Percentiles rank a stretch among this genome's conserved stretches.
Evolutionary conservation across 1,139 yeast species (phyloP).

Genomic region (Saccharomyces hybrid): DNA sequence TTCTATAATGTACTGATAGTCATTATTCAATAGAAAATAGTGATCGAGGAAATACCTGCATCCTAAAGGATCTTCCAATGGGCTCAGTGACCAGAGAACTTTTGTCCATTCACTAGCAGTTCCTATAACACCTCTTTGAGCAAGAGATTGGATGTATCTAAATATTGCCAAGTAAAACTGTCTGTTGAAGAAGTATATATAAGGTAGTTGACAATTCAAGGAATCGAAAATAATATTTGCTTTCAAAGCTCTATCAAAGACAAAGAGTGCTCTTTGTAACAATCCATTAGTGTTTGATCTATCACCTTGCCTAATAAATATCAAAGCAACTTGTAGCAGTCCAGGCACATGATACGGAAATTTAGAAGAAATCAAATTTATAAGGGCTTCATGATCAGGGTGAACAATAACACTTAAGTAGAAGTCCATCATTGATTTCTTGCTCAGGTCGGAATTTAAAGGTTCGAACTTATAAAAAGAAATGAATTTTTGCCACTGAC

Average conservation of each 20-base stretch:
- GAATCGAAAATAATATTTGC: conserved; percentile 44
- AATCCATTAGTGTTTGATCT: conserved; percentile 58
- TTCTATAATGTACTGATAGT: conserved; percentile 53
- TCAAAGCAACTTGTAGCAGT: conserved; percentile 71
- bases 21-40: conserved; percentile 63
- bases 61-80: conserved; percentile 79
- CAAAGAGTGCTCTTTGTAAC: conserved; percentile 68
- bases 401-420: conserved; percentile 58
- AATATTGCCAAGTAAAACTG: conserved; percentile 69
- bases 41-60: conserved; percentile 76
- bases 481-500: conserved; percentile 39
- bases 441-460: conserved; percentile 26
- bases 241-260: conserved; percentile 62
- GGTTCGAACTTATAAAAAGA: conserved; percentile 49
- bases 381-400: conserved; percentile 65
- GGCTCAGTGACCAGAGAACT: conserved; percentile 58
- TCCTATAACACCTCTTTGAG: conserved; percentile 67
- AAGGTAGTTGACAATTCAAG: conserved; percentile 66
- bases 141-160: conserved; percentile 61
- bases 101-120: conserved; percentile 77
- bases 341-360: conserved; percentile 74
- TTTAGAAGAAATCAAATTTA: conserved; percentile 44
- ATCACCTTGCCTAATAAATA: conserved; percentile 69
- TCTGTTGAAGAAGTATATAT: conserved; percentile 65
- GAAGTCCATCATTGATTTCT: conserved; percentile 52